A percentile compares a stretch with the other conserved stretches of the same genome.
phyloP scores from a whole-genome alignment of 2,329 filamentous ascomycete species.

The Aspergillus tamarii region DNA sequence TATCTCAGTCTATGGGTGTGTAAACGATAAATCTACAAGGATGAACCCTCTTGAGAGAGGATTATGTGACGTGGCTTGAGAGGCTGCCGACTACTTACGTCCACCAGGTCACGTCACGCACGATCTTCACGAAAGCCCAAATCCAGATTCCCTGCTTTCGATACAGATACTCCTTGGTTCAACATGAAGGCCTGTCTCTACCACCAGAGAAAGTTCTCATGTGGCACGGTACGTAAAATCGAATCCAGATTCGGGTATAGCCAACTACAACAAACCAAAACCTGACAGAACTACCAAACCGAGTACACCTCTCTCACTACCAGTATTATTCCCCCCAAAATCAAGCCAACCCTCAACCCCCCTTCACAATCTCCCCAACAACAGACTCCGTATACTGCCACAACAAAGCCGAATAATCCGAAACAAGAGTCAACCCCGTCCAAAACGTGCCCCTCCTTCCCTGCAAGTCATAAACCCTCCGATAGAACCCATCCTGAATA shows the following conservation, averaged over 20 bases:
- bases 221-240: neutral
- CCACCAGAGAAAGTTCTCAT: neutral
- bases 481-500: slow-evolving; percentile 47
- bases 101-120: neutral
- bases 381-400: slow-evolving; percentile 26
- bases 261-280: neutral
- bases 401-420: slow-evolving; percentile 24
- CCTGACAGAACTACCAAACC: too few relatives aligned
- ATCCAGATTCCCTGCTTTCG: neutral
- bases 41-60: neutral
- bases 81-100: neutral
- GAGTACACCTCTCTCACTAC: too few relatives aligned
- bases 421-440: slow-evolving; percentile 45
- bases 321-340: too few relatives aligned
- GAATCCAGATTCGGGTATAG: neutral
- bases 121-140: neutral
- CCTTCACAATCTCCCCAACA: slow-evolving; percentile 9
- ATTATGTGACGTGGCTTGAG: neutral
- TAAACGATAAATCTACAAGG: neutral
- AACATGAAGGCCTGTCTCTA: neutral
- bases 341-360: neutral
- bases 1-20: neutral
- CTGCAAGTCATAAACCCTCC: slow-evolving; percentile 47
- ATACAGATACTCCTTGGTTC: too few relatives aligned
- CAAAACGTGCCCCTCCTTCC: slow-evolving; percentile 51